These are phyloP conservation scores for Xylariaceae sp. DNA, from an alignment of 2,329 filamentous ascomycete species.

Conservation along the genomic window DNA sequence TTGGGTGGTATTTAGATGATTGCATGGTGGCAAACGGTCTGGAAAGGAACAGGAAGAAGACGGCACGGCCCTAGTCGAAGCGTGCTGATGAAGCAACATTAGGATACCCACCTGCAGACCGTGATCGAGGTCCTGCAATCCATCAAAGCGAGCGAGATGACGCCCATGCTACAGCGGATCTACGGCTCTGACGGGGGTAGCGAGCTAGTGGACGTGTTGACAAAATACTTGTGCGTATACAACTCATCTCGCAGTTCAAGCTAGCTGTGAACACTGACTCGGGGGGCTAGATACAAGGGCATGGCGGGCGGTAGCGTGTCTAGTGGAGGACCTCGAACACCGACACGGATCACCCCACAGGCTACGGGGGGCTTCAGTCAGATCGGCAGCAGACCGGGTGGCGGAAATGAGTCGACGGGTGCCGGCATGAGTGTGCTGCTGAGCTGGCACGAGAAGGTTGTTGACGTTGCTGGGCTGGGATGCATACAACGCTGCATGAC, in stretches of 20 bases:
- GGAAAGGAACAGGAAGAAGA: conserved; percentile 26
- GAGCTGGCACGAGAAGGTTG: conserved; percentile 98
- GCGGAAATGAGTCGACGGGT: conserved; percentile 70
- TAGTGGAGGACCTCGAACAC: conserved; percentile 47
- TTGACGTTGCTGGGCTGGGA: conserved; percentile 89
- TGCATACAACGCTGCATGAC: conserved; percentile 95
- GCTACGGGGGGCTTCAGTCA: conserved; percentile 90
- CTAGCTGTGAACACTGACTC: conserved; percentile 15
- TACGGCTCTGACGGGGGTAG: conserved; percentile 79
- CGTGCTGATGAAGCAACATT: conserved; percentile 31
- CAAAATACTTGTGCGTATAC: conserved; percentile 88
- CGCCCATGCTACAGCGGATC: conserved; percentile 80
- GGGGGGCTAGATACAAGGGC: conserved; percentile 76
- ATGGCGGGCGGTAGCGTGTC: conserved; percentile 64
- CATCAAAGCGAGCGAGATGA: conserved; percentile 96
- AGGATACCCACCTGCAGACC: conserved; percentile 86
- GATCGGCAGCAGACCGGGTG: conserved; percentile 62
- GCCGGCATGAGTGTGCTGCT: conserved; percentile 95
- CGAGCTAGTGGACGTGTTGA: conserved; percentile 88
- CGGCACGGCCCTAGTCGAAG: neutral
- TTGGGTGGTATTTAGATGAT: conserved; percentile 3
- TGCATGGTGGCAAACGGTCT: conserved; percentile 13
- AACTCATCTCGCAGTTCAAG: neutral
- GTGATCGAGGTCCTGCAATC: conserved; percentile 94
- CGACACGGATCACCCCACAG: conserved; percentile 71